Base-by-base conservation (phyloP, 2,329 filamentous ascomycete genomes). In the Mycosphaerella sp. region DNA sequence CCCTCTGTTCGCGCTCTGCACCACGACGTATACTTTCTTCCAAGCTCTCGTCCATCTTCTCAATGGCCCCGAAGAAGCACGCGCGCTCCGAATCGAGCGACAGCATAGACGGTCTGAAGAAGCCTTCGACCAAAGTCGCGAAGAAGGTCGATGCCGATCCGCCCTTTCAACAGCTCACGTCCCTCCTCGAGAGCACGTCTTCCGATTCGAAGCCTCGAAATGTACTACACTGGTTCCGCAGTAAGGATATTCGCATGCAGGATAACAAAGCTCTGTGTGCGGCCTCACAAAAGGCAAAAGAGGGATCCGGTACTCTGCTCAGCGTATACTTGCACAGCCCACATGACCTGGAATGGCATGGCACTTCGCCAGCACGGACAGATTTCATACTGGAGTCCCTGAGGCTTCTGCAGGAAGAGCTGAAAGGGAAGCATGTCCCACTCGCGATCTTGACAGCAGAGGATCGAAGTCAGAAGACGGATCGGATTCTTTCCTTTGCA, bases 161-260 rank as follows among this genome's bases (percentile, higher is more conserved):
- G 1, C 76, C 76, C 0, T 76, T 73, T 54, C 65, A 72, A 11
- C 63, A 73, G 36, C 66, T 79, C 12, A 59, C 66, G n/a, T 63
- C 69, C 41, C 64, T 69, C 1, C 63, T 78, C 3, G 66, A 70
- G 21, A 63, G 68, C 6, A 75, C 74, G 54, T 63, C 71, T 14
- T 68, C 68, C 36, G 64, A 69, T 9, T 66, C 69, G 17, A 64
- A 72, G 6, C 68, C 71, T 5, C 67, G 64, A n/a, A 74, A 70
- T 54, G 72, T 78, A 0, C 65, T 74, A 4, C 75, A 78, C 56
- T 78, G 76, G 77, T 78, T 78, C 58, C 72, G 75, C n/a, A 73
- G 72, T 53, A 78, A 78, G 56, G 77, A 78, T 51, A 62, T 78
- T 6, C 70, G 77, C 21, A 72, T 75, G 44, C 72, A 78, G 45